These are phyloP conservation scores for Wallemia mellicola DNA, from an alignment of 1,284 basidiomycete species.

Conservation along the genomic window DNA sequence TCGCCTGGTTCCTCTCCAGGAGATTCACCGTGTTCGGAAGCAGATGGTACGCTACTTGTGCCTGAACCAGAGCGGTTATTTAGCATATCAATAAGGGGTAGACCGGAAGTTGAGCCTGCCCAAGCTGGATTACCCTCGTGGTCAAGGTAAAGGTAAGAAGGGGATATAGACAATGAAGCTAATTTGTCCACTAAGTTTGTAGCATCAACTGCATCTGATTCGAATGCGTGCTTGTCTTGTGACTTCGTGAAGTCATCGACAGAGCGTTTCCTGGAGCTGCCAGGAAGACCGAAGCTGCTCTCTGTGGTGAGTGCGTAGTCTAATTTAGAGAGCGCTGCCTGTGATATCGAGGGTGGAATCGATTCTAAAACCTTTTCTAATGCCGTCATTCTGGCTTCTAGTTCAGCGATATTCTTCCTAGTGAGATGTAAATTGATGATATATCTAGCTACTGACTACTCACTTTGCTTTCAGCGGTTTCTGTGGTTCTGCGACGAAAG, in stretches of 20 bases:
- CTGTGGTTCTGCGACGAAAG: neutral
- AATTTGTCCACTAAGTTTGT: constrained; percentile 22
- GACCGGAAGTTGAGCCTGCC: constrained; percentile 66
- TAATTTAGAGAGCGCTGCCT: neutral
- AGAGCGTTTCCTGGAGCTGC: neutral
- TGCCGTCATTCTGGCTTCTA: neutral
- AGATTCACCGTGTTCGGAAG: neutral
- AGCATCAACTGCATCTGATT: neutral
- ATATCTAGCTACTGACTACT: too few species aligned
- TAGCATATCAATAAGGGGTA: constrained; percentile 50
- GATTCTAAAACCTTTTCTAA: neutral
- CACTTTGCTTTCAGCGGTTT: neutral
- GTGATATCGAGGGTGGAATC: neutral
- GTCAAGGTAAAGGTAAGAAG: constrained; percentile 48
- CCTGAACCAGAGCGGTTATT: too few species aligned
- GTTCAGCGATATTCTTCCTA: neutral
- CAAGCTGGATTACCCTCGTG: constrained; percentile 52
- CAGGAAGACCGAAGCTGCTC: neutral
- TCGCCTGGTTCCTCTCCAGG: too few species aligned
- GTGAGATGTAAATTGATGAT: too few species aligned
- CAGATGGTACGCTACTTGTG: neutral
- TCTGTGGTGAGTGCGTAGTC: neutral
- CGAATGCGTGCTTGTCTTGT: neutral
- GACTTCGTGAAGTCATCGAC: neutral
- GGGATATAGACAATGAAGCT: constrained; percentile 29